A percentile compares a stretch with the other conserved stretches of the same genome.
These are phyloP conservation scores for Aureobasidium namibiae DNA, from an alignment of 2,329 filamentous ascomycete species.

Conservation along the genomic window DNA sequence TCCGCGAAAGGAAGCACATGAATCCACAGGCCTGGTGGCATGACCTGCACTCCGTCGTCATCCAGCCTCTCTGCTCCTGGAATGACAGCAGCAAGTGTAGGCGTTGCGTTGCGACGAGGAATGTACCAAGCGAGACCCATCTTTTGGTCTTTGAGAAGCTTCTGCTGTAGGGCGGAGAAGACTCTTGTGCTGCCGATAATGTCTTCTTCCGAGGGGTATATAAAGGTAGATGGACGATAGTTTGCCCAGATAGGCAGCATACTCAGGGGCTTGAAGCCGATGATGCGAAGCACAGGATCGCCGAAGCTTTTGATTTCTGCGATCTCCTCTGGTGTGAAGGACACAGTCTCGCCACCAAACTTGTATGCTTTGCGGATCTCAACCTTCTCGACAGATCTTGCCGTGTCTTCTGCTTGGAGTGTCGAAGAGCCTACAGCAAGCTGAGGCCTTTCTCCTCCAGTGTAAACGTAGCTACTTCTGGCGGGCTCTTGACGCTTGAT, in stretches of 20 bases:
- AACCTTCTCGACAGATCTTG: conserved; percentile 64
- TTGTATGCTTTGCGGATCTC: conserved; percentile 92
- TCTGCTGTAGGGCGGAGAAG: conserved; percentile 84
- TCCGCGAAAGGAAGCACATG: conserved; percentile 83
- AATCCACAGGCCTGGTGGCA: conserved; percentile 82
- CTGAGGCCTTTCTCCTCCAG: conserved; percentile 76
- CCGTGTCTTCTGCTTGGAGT: conserved; percentile 68
- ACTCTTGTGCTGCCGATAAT: conserved; percentile 87
- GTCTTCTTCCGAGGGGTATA: conserved; percentile 87
- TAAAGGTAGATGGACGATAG: conserved; percentile 77
- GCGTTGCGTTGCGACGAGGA: conserved; percentile 69
- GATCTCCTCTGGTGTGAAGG: conserved; percentile 79
- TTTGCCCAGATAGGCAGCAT: conserved; percentile 76
- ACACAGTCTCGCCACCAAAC: conserved; percentile 83
- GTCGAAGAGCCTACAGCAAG: conserved; percentile 68
- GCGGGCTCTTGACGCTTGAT: conserved; percentile 76
- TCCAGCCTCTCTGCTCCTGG: conserved; percentile 62
- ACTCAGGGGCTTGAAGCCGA: conserved; percentile 82
- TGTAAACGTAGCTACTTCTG: conserved; percentile 78
- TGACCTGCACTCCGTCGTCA: conserved; percentile 57
- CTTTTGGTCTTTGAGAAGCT: conserved; percentile 69
- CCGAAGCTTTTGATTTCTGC: conserved; percentile 72
- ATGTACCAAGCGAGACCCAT: conserved; percentile 88
- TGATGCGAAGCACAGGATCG: conserved; percentile 71
- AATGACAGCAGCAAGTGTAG: conserved; percentile 71